Conservation (phyloP, 495 filamentous ascomycete species). For the Oidiodendron maius region DNA sequence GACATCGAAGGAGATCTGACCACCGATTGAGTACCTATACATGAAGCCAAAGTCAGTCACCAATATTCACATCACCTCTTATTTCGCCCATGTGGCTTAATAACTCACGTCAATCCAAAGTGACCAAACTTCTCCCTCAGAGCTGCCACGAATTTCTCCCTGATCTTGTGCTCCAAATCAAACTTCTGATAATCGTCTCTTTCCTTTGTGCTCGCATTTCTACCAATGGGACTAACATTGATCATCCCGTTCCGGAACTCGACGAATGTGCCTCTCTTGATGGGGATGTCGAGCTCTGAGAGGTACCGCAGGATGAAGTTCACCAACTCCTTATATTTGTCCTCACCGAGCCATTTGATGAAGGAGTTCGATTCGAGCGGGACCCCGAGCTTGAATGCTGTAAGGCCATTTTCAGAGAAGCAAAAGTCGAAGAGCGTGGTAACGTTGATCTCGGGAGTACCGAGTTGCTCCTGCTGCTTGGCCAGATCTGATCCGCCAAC, state of each 20-base stretch:
- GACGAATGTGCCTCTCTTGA: slow-evolving; percentile 93
- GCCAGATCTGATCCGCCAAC: slow-evolving; percentile 81
- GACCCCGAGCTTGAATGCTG: slow-evolving; percentile 75
- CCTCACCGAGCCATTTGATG: slow-evolving; percentile 90
- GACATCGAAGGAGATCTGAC: slow-evolving; percentile 96
- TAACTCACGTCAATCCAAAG: slow-evolving; percentile 73
- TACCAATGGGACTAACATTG: slow-evolving; percentile 87
- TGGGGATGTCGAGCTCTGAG: slow-evolving; percentile 77
- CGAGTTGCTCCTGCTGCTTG: slow-evolving; percentile 96
- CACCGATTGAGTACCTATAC: slow-evolving; percentile 80
- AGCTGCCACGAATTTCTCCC: slow-evolving; percentile 63
- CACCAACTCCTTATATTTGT: slow-evolving; percentile 81
- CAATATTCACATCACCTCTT: too few species aligned
- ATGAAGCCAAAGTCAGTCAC: too few species aligned
- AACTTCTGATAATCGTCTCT: slow-evolving; percentile 72
- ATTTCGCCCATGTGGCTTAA: too few species aligned
- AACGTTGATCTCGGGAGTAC: slow-evolving; percentile 53
- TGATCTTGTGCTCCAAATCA: slow-evolving; percentile 69
- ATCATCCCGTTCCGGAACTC: slow-evolving; percentile 98
- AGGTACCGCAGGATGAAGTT: slow-evolving; percentile 85
- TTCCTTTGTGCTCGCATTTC: slow-evolving; percentile 79
- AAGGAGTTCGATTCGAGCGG: slow-evolving; percentile 70
- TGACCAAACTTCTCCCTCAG: slow-evolving; percentile 78
- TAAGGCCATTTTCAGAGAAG: slow-evolving; percentile 93
- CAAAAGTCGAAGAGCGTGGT: slow-evolving; percentile 89